Percentiles rank a stretch among this genome's conserved stretches.
Evolutionary conservation across 192 early-diverging fungal species (phyloP).

Genomic region (Entophlyctis luteolus): DNA sequence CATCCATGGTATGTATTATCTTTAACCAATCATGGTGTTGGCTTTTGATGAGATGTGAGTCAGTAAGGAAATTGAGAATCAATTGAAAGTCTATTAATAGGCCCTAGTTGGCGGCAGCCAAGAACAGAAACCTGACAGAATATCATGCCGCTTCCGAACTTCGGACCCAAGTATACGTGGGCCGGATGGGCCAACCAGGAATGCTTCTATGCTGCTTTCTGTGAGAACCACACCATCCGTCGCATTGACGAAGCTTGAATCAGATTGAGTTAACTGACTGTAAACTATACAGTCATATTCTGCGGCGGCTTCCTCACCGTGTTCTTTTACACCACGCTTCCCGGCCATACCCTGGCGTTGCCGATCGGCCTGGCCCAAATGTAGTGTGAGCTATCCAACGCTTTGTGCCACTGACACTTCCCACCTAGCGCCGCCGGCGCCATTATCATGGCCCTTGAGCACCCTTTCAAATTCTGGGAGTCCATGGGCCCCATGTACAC

Average conservation of each 20-base stretch:
- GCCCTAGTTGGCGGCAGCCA: too few relatives aligned
- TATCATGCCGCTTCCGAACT: neutral
- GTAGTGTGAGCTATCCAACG: neutral
- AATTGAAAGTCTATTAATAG: too few relatives aligned
- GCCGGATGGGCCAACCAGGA: constrained; percentile 28
- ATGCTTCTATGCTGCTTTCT: constrained; percentile 24
- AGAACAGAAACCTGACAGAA: too few relatives aligned
- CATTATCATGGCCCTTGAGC: constrained; percentile 30
- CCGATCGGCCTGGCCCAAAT: constrained; percentile 1
- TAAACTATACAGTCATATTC: constrained; percentile 32
- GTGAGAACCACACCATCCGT: too few relatives aligned
- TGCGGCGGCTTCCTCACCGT: constrained; percentile 34
- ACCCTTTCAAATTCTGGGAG: constrained; percentile 16
- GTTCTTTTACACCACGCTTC: constrained; percentile 24
- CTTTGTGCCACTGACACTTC: too few relatives aligned
- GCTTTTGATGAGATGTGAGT: too few relatives aligned
- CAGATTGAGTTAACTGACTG: too few relatives aligned
- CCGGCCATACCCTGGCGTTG: constrained; percentile 3
- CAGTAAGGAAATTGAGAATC: too few relatives aligned
- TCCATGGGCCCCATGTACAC: constrained; percentile 19
- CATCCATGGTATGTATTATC: too few relatives aligned
- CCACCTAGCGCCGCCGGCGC: constrained; percentile 16
- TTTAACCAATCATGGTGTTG: too few relatives aligned
- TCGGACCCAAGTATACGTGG: constrained; percentile 26
- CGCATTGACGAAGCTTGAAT: too few relatives aligned